Evolutionary conservation across 371 early-diverging fungal species (phyloP).

Genomic region (Ordospora pajunii): DNA sequence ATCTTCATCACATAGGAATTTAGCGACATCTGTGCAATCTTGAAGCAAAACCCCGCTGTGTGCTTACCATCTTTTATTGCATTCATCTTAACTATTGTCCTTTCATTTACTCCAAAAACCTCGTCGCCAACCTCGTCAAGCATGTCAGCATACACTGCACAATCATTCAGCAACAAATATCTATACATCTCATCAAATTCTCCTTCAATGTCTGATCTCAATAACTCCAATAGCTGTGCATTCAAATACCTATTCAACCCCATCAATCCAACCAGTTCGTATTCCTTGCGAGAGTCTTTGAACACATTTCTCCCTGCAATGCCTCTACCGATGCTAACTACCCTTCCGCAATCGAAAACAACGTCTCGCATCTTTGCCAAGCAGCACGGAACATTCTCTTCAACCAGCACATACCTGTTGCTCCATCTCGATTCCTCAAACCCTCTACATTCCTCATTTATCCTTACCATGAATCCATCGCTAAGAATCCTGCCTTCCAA

Average conservation of each 20-base stretch:
- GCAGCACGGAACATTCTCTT: neutral
- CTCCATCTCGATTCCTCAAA: conserved; percentile 7
- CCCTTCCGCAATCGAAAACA: conserved; percentile 11
- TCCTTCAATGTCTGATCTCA: neutral
- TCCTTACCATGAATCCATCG: neutral
- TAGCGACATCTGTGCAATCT: neutral
- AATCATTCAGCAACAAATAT: conserved; percentile 11
- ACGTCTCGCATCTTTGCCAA: neutral
- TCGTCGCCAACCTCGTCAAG: conserved; percentile 16
- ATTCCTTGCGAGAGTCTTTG: neutral
- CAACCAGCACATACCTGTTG: neutral
- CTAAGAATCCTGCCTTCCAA: neutral
- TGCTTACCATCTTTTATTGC: neutral
- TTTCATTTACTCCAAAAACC: neutral
- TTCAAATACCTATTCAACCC: neutral
- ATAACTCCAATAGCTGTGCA: neutral
- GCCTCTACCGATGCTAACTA: neutral
- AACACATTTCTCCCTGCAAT: neutral
- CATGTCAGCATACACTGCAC: conserved; percentile 6
- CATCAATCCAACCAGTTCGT: neutral
- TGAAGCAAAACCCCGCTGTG: neutral
- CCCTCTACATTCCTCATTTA: neutral
- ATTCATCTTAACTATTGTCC: conserved; percentile 15
- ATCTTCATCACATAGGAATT: conserved; percentile 17
- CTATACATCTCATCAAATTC: conserved; percentile 4